Base-by-base conservation (phyloP, 148 eudicot species). In the Chenopodium berlandieri region DNA sequence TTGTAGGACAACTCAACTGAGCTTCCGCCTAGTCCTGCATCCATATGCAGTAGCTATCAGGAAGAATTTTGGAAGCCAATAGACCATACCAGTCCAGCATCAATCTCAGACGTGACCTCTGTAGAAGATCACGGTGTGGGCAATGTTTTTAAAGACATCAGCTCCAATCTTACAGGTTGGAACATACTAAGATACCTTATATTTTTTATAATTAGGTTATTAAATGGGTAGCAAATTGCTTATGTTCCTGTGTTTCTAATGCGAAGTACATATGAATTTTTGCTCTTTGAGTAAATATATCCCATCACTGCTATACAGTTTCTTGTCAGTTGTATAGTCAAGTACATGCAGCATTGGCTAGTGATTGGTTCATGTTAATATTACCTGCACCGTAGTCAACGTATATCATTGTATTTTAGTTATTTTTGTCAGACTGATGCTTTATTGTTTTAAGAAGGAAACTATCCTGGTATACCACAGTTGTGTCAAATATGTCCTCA, bases 21-120 rank as follows among this genome's bases (percentile, higher is more conserved):
- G 89, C 98, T 96, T 75, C 99, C 99, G 67, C 98, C 98, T 63
- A 96, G 99, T 88, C 99, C 99, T 70, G 99, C 94, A 85, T 96
- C 99, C 34, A 86, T 92, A 12, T 94, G 97, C 82, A 92, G 95
- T 87, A 90, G 91, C 79, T 76, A 81, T 77, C 89, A 86, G 79
- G 98, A 96, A 67, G 97, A 94, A 34, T 84, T 89, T n/a, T 96
- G 97, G 97, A 91, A 88, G 91, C 80, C 87, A 68, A 81, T 86
- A 22, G 97, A 90, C 60, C 79, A 88, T 83, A 85, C 82, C 71
- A 90, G 95, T 85, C 87, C 94, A 70, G 75, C 89, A 78, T 88
- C 95, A 75, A 65, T 85, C 25, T 89, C 98, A 68, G 98, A 92
- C 80, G 78, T 89, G 71, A 87, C 93, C 75, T 91, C 91, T 30